Evolutionary conservation across 1,284 basidiomycete species (phyloP), one percentile per base, ranked within the genome.

Genomic region (Tetrapyrgos nigripes): DNA sequence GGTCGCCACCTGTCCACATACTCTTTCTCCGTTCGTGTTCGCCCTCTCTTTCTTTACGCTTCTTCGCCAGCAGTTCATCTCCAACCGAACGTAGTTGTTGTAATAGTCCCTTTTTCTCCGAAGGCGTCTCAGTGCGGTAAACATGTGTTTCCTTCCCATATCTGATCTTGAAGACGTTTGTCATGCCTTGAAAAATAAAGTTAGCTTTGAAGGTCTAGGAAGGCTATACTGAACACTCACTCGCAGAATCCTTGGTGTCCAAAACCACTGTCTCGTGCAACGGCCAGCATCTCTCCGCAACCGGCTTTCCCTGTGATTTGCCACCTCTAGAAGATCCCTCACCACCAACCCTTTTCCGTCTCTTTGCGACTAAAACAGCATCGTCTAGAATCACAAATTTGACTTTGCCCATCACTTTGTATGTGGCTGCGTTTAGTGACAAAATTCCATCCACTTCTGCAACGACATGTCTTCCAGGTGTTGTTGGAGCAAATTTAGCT

Each of bases 141-240:
- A 99, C 95, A 70, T 94, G 91, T 2, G 91, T 93, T 76, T 98
- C 97, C 73, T 97, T 97, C 8, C 92, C 91, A 55, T 96, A 87
- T 64, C 92, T 87, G 66, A 99, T 89, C 80, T 98, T 98, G 83
- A 99, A 92, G 1, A 97, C 96, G 68, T 98, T 97, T 17, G 89
- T 93, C 78, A 98, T 88, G 53, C 88, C 96, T 95, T 62, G 4
- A 50, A 33, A 51, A 14, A 27, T 59, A 35, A 49, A 58, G 43
- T 13, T 17, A 40, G 8, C 13, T 9, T 17, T 40, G 37, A n/a
- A n/a, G n/a, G n/a, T n/a, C n/a, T 40, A 40, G 19, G 14, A 8
- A n/a, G 19, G 17, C 4, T 17, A n/a, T n/a, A 17, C 31, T 8
- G 14, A n/a, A 6, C 14, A 40, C 89, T 64, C 64, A 94, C 93